Percentiles rank a stretch among this genome's conserved stretches.
phyloP scores from a whole-genome alignment of 192 early-diverging fungal species.

The Umbelopsis isabellina region DNA sequence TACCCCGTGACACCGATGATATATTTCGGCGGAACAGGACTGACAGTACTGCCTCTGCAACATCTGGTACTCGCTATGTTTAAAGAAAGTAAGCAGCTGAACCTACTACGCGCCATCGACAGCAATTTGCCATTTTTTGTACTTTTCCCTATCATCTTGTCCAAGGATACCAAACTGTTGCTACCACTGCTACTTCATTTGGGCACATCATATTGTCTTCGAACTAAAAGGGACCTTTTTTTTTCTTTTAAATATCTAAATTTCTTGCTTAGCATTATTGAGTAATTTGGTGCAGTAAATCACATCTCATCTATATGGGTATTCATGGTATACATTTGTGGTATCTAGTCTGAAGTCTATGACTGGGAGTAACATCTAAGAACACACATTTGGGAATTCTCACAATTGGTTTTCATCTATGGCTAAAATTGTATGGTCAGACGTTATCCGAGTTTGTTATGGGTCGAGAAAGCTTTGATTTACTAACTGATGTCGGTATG shows the following conservation, averaged over 20 bases:
- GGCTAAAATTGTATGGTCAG: too few relatives aligned
- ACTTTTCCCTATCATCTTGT: too few relatives aligned
- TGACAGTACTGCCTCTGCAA: not conserved
- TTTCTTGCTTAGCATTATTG: slow-evolving; percentile 6
- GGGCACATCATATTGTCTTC: not conserved
- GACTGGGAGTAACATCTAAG: too few relatives aligned
- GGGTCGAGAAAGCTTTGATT: not conserved
- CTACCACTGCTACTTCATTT: not conserved
- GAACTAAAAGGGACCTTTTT: too few relatives aligned
- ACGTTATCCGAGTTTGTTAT: not conserved
- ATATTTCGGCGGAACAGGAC: slow-evolving; percentile 20
- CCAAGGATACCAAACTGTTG: too few relatives aligned
- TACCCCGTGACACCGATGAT: slow-evolving; percentile 19
- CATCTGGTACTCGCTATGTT: not conserved
- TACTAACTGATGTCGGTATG: not conserved
- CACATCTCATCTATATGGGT: too few relatives aligned
- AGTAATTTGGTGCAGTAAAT: not conserved
- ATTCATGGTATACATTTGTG: too few relatives aligned
- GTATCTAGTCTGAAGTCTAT: too few relatives aligned
- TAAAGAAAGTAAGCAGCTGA: not conserved
- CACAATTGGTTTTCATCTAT: too few relatives aligned
- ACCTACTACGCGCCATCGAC: too few relatives aligned
- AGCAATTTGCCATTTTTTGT: too few relatives aligned
- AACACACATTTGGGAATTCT: too few relatives aligned
- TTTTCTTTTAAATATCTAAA: not conserved